Evolutionary conservation across 2,329 filamentous ascomycete genomes (phyloP).

Genomic region (Talaromyces piceae): DNA sequence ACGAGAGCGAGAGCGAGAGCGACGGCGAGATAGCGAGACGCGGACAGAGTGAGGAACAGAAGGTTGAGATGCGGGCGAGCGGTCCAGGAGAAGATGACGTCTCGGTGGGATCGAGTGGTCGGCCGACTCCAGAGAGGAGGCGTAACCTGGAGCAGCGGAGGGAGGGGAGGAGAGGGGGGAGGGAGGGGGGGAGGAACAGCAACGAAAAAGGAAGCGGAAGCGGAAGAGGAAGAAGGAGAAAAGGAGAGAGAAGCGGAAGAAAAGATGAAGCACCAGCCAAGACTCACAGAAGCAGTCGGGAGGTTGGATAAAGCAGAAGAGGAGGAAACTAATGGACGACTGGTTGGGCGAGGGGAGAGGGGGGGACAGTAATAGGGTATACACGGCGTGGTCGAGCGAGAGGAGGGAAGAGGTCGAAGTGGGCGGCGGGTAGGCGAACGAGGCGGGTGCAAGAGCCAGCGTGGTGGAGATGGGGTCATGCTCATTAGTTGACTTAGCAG

Average conservation of each 20-base stretch:
- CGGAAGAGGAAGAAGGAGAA: conserved; percentile 15
- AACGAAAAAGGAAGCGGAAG: conserved; percentile 19
- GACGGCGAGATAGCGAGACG: too few species aligned
- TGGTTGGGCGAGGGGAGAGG: neutral
- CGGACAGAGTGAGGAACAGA: too few species aligned
- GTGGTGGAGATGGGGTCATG: neutral
- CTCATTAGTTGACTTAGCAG: neutral
- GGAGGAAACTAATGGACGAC: conserved; percentile 1
- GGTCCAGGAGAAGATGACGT: conserved; percentile 5
- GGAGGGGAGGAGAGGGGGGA: conserved; percentile 12
- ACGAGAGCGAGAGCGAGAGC: conserved; percentile 12
- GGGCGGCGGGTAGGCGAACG: conserved; percentile 18
- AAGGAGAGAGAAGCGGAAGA: conserved; percentile 9
- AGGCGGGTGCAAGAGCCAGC: conserved; percentile 3
- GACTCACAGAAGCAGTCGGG: neutral
- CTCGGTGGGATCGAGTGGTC: neutral
- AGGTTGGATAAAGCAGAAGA: conserved; percentile 4
- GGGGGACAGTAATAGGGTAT: conserved; percentile 4
- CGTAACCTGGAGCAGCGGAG: conserved; percentile 11
- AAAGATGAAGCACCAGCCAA: neutral
- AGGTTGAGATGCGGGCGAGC: conserved; percentile 15
- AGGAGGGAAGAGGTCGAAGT: conserved; percentile 8
- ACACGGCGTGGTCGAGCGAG: conserved; percentile 7
- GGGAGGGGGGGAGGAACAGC: conserved; percentile 14
- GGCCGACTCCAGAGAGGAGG: neutral